Evolutionary conservation across 2,329 filamentous ascomycete species (phyloP).

Genomic region (Annulohypoxylon truncatum): DNA sequence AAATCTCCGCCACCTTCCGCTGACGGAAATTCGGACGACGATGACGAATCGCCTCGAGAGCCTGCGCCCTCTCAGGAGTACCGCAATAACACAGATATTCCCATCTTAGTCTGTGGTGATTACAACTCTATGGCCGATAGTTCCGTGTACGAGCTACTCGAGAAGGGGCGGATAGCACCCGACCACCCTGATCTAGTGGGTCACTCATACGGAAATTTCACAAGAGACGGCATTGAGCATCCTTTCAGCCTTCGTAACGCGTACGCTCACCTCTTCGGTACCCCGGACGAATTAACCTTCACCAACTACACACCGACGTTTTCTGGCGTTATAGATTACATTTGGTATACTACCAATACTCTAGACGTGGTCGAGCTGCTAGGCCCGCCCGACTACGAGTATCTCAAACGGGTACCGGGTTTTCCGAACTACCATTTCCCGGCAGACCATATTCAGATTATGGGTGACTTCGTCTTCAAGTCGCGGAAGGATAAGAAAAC

Average conservation of each 20-base stretch:
- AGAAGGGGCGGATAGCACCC: constrained; percentile 80
- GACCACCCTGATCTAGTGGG: constrained; percentile 83
- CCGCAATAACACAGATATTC: constrained; percentile 85
- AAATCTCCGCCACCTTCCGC: constrained; percentile 59
- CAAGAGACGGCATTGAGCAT: constrained; percentile 89
- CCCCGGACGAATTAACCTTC: constrained; percentile 86
- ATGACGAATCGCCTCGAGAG: constrained; percentile 65
- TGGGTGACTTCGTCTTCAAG: constrained; percentile 91
- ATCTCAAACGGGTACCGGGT: constrained; percentile 86
- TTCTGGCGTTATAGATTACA: constrained; percentile 91
- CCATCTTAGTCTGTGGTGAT: constrained; percentile 91
- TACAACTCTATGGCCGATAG: constrained; percentile 93
- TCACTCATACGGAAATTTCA: constrained; percentile 93
- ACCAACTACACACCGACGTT: constrained; percentile 98
- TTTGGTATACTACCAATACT: constrained; percentile 95
- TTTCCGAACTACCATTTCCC: constrained; percentile 97
- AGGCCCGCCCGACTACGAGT: constrained; percentile 86
- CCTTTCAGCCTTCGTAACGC: constrained; percentile 94
- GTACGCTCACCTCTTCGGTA: constrained; percentile 84
- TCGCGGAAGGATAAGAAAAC: constrained; percentile 82
- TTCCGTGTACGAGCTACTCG: constrained; percentile 90
- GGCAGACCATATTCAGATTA: constrained; percentile 89
- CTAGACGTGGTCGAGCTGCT: constrained; percentile 86
- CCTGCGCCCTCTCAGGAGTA: constrained; percentile 89
- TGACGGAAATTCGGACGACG: constrained; percentile 54